Evolutionary conservation across 805 yeast genomes (phyloP), one percentile per base, ranked within the genome.

Genomic region (Starmerella bombi): DNA sequence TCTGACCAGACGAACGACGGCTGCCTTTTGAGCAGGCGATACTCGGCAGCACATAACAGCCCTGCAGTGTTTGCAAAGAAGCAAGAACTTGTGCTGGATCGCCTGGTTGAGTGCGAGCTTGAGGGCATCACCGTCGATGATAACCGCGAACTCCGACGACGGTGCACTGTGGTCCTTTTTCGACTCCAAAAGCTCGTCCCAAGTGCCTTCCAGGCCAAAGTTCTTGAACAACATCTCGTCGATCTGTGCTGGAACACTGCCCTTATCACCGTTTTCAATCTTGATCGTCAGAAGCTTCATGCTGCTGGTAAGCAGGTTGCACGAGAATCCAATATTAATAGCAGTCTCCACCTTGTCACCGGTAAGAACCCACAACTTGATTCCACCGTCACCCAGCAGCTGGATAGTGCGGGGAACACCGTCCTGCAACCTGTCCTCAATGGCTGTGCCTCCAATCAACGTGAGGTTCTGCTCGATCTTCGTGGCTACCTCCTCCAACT

Each of bases 311-410:
- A 80, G 63, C 50, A 80, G 64, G 47, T 80, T 78, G 60, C 88
- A 80, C 14, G 83, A 75, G 54, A 77, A 80, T 1, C 88, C 91
- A 58, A 80, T 80, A 56, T 79, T 77, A 56, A 80, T 80, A 3
- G 91, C 91, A 8, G 91, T 80, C 59, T 80, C 91, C 38, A 80
- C 74, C 57, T 77, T 74, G 59, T 80, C 91, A 48, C 91, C 91
- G 8, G 91, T 80, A 23, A 80, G 65, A 39, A 80, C 86, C 91
- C 91, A 80, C 36, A 80, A 63, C 57, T 80, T 80, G 52, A 80
- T 75, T 36, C 91, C 91, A 0, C 86, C 88, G 36, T 69, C 63
- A 5, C 75, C 72, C 37, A 80, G 64, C 31, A 74, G 57, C 14
- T 77, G 70, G 50, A 80, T 80, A 1, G 88, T 66, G 38, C 74